A percentile compares a stretch with the other conserved stretches of the same genome.
Evolutionary conservation across 257 asterid genomes (phyloP).

Genomic region (Forsythia viridissima): DNA sequence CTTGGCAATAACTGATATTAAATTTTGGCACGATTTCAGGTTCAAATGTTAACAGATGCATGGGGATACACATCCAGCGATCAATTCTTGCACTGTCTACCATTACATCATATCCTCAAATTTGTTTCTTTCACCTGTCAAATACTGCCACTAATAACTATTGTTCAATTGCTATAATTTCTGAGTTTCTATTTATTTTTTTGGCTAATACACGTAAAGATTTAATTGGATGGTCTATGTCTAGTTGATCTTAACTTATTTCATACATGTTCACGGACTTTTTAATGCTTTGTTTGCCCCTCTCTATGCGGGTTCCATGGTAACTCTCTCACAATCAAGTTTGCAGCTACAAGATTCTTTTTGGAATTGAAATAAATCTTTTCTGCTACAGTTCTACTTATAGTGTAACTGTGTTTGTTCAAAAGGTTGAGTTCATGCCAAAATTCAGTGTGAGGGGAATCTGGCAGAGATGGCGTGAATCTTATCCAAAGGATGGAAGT

Average conservation of each 20-base stretch:
- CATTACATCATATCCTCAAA: conserved; percentile 90
- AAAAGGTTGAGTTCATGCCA: conserved; percentile 91
- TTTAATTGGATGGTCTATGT: conserved; percentile 17
- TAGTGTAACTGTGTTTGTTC: conserved; percentile 4
- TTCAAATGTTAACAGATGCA: conserved; percentile 73
- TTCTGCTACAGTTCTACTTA: conserved; percentile 1
- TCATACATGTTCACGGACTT: conserved; percentile 86
- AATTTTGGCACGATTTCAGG: conserved; percentile 46
- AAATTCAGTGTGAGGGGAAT: conserved; percentile 95
- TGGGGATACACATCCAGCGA: conserved; percentile 79
- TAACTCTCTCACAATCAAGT: conserved; percentile 38
- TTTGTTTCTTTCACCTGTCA: conserved; percentile 10
- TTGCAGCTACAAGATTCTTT: background rate
- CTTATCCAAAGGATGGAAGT: conserved; percentile 63
- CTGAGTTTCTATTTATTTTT: background rate
- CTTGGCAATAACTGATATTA: conserved; percentile 2
- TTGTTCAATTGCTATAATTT: background rate
- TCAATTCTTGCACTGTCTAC: conserved; percentile 81
- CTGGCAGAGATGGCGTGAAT: conserved; percentile 99
- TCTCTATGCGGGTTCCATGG: conserved; percentile 82
- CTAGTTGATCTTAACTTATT: conserved; percentile 50
- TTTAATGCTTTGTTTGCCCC: conserved; percentile 92
- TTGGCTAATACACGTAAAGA: background rate
- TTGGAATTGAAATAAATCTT: conserved; percentile 2
- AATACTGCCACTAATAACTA: conserved; percentile 4